Conservation (phyloP, 768 basidiomycete species). For the Pleurotus cornucopiae region DNA sequence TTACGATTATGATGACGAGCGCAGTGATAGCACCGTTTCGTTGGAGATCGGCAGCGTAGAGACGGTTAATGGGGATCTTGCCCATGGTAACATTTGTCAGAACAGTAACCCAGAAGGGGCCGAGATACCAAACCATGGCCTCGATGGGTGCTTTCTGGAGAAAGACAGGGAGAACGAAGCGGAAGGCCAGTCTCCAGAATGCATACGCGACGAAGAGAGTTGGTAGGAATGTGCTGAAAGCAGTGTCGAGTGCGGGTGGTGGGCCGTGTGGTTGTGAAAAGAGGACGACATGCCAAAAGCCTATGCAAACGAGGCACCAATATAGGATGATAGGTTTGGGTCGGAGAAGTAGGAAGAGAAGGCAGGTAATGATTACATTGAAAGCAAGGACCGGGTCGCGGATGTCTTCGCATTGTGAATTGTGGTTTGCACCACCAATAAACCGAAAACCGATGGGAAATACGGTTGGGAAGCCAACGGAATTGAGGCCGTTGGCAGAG, state of each 20-base stretch:
- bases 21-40: conserved; percentile 65
- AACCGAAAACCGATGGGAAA: conserved; percentile 74
- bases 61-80: conserved; percentile 71
- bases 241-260: conserved; percentile 68
- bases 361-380: conserved; percentile 63
- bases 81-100: conserved; percentile 69
- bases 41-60: conserved; percentile 69
- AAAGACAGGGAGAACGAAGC: conserved; percentile 73
- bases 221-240: conserved; percentile 76
- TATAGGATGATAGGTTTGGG: conserved; percentile 64
- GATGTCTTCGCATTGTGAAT: conserved; percentile 68
- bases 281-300: conserved; percentile 81
- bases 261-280: conserved; percentile 69
- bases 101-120: conserved; percentile 75
- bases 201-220: conserved; percentile 72
- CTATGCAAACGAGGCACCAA: conserved; percentile 79
- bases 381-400: conserved; percentile 67
- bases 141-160: conserved; percentile 60
- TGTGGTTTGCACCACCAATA: conserved; percentile 34
- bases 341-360: conserved; percentile 70
- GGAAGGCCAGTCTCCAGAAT: conserved; percentile 74
- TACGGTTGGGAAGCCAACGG: conserved; percentile 67
- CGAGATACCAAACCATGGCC: conserved; percentile 67
- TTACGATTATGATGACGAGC: conserved; percentile 62
- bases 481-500: conserved; percentile 57